Evolutionary conservation across 2,329 filamentous ascomycete species (phyloP).

Genomic region (Xylariaceae sp.): DNA sequence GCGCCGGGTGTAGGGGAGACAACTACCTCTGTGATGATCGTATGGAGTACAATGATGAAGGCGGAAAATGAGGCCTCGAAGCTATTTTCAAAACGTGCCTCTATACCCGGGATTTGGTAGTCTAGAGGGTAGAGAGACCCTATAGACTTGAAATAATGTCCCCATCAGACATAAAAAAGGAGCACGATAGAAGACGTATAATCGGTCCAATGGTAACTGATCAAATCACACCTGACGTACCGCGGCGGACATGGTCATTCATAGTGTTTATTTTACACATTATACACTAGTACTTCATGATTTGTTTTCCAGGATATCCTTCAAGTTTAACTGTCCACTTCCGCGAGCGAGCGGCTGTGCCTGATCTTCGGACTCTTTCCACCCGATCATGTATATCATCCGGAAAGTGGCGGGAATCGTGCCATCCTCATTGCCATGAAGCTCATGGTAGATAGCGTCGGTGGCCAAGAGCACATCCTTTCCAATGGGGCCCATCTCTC

Average conservation of each 20-base stretch:
- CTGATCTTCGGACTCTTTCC: constrained; percentile 81
- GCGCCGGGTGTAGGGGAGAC: constrained; percentile 67
- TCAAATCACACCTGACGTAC: neutral
- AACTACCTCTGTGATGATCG: neutral
- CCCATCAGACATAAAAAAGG: no score
- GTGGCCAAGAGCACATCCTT: constrained; percentile 83
- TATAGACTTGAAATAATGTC: no score
- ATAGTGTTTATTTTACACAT: neutral
- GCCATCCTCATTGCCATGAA: constrained; percentile 79
- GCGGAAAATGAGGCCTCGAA: neutral
- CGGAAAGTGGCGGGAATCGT: constrained; percentile 86
- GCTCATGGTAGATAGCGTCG: constrained; percentile 80
- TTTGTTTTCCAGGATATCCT: constrained; percentile 64
- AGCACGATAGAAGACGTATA: no score
- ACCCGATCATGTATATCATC: constrained; percentile 98
- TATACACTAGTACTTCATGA: constrained; percentile 25
- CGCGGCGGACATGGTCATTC: neutral
- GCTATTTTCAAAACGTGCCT: no score
- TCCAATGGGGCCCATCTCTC: constrained; percentile 73
- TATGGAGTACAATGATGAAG: neutral
- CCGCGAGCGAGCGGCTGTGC: constrained; percentile 76
- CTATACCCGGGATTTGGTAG: no score
- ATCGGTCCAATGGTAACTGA: no score
- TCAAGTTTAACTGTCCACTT: constrained; percentile 81
- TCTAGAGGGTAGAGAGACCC: no score